These are phyloP conservation scores for Suhomyces tanzawaensis DNA, from an alignment of 805 yeast genomes.

Conservation along the genomic window DNA sequence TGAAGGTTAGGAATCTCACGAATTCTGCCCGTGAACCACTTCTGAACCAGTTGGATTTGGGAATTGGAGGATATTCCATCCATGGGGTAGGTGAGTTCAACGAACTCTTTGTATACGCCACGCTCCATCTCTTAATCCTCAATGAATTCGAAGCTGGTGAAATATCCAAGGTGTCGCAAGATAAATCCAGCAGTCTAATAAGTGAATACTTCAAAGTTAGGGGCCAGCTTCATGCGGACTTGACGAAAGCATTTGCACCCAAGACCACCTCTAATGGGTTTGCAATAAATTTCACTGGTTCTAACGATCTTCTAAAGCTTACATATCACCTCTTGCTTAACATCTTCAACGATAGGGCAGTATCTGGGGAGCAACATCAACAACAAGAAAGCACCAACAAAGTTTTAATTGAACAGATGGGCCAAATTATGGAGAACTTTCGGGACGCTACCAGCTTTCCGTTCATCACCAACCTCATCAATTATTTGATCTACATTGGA, in stretches of 20 bases:
- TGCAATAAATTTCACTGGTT: slow-evolving; percentile 14
- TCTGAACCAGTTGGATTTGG: slow-evolving; percentile 10
- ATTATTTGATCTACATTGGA: slow-evolving; percentile 14
- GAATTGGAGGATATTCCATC: slow-evolving; percentile 23
- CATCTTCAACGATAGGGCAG: slow-evolving; percentile 6
- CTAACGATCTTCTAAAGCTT: slow-evolving; percentile 12
- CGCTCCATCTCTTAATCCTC: slow-evolving; percentile 27
- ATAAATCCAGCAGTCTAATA: slow-evolving; percentile 3
- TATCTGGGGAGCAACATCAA: not conserved
- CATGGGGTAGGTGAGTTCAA: slow-evolving; percentile 18
- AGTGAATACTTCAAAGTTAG: slow-evolving; percentile 11
- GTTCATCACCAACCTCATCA: slow-evolving; percentile 16
- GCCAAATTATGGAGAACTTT: slow-evolving; percentile 1
- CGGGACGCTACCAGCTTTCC: slow-evolving; percentile 11
- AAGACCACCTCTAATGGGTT: slow-evolving; percentile 17
- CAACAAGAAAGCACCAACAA: slow-evolving; percentile 2
- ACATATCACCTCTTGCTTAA: slow-evolving; percentile 16
- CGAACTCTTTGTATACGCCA: slow-evolving; percentile 29
- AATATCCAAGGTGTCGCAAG: slow-evolving; percentile 3
- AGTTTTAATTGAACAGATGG: slow-evolving; percentile 5
- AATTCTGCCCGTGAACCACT: not conserved
- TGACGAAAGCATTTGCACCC: slow-evolving; percentile 14
- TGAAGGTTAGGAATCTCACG: slow-evolving; percentile 28
- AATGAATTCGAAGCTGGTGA: slow-evolving; percentile 21
- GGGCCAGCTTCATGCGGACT: slow-evolving; percentile 13